Percentiles rank a stretch among this genome's conserved stretches.
These are phyloP conservation scores for Erodium texanum DNA, from an alignment of 441 rosid species.

Conservation along the genomic window DNA sequence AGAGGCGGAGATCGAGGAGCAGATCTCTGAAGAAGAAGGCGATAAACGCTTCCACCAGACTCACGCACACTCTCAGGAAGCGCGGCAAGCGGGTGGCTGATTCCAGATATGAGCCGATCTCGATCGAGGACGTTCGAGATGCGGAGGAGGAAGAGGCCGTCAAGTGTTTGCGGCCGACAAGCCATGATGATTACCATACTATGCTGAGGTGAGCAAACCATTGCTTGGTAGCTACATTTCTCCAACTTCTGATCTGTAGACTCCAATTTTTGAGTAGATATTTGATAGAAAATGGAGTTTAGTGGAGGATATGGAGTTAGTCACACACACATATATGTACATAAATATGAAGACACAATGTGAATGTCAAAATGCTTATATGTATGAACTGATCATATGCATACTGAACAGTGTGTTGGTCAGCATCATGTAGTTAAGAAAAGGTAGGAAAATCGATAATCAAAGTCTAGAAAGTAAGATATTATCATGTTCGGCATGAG, in stretches of 20 bases:
- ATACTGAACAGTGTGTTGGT: not conserved
- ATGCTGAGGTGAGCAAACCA: constrained; percentile 53
- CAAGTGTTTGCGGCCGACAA: constrained; percentile 66
- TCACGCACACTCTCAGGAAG: constrained; percentile 85
- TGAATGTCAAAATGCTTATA: not conserved
- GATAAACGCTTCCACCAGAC: constrained; percentile 69
- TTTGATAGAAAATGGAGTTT: not conserved
- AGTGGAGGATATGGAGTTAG: not conserved
- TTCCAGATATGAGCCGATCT: constrained; percentile 81
- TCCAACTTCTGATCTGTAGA: not conserved
- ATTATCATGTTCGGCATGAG: not conserved
- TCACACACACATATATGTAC: too few relatives aligned
- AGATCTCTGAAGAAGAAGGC: constrained; percentile 91
- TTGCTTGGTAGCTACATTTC: not conserved
- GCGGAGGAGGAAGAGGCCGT: constrained; percentile 74
- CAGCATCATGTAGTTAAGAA: not conserved
- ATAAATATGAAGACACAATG: not conserved
- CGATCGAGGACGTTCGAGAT: constrained; percentile 89
- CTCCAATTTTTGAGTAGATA: not conserved
- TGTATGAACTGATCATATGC: not conserved
- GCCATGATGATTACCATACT: constrained; percentile 82
- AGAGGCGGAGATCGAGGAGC: constrained; percentile 80
- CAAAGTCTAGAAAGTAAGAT: not conserved
- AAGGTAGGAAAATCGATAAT: not conserved
- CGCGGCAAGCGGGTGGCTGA: constrained; percentile 68